phyloP scores from a whole-genome alignment of 768 basidiomycete genomes.

The Tephrocybe sp. region DNA sequence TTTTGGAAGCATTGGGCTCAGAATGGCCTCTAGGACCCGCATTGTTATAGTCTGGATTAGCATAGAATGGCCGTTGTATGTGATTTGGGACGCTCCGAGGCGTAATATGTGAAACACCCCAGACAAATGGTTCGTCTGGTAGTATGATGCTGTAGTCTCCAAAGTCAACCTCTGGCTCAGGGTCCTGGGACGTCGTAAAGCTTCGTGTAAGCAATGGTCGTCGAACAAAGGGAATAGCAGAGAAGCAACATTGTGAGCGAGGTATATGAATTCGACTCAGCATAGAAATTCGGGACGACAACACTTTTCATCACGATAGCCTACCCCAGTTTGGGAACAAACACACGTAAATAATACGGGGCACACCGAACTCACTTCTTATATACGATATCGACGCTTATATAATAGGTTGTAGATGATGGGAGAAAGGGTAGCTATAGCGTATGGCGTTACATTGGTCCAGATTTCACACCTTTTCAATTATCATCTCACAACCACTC shows the following conservation, averaged over 20 bases:
- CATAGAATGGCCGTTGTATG: slow-evolving; percentile 62
- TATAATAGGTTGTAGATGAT: no score
- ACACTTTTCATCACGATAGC: no score
- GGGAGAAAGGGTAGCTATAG: no score
- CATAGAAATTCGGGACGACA: no score
- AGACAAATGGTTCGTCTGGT: slow-evolving; percentile 63
- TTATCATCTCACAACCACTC: no score
- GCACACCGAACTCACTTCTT: no score
- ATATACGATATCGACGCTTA: no score
- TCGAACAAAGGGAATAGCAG: not conserved
- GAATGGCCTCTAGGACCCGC: slow-evolving; percentile 1
- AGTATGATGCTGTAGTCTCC: slow-evolving; percentile 63
- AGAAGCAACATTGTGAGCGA: slow-evolving; percentile 6
- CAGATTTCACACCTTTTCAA: no score
- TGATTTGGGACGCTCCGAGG: slow-evolving; percentile 55
- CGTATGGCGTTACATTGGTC: no score
- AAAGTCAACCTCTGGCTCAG: slow-evolving; percentile 33
- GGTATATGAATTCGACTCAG: no score
- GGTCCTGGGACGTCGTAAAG: not conserved
- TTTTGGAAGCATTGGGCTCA: slow-evolving; percentile 15
- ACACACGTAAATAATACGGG: no score
- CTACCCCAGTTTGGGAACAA: no score
- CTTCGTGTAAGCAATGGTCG: not conserved
- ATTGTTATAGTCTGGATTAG: slow-evolving; percentile 17
- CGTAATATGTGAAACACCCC: slow-evolving; percentile 61